Percentiles rank a stretch among this genome's conserved stretches.
Evolutionary conservation across 768 basidiomycete genomes (phyloP).

Genomic region (Auricularia sp.): DNA sequence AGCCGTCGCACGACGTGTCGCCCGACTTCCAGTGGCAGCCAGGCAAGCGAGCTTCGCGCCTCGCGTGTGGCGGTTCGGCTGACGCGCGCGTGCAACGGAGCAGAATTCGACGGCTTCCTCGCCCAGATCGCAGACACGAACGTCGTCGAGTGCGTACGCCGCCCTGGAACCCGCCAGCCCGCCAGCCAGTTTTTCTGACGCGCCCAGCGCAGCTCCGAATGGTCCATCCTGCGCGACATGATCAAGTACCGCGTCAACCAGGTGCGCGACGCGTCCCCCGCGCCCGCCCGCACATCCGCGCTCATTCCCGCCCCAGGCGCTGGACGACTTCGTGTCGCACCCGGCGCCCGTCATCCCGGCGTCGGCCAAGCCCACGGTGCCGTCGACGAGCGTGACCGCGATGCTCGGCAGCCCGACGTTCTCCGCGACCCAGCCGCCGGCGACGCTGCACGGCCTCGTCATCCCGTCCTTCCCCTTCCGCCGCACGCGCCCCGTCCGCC

Average conservation of each 20-base stretch:
- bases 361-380: constrained; percentile 17
- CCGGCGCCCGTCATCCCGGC: constrained; percentile 1
- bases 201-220: constrained; percentile 42
- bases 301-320: constrained; percentile 26
- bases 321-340: neutral
- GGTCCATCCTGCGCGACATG: constrained; percentile 57
- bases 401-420: constrained; percentile 6
- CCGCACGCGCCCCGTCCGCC: constrained; percentile 37
- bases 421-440: constrained; percentile 22
- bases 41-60: constrained; percentile 27
- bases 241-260: constrained; percentile 64
- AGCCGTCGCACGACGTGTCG: neutral
- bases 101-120: constrained; percentile 51
- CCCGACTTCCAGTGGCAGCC: constrained; percentile 38
- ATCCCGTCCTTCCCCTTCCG: constrained; percentile 66
- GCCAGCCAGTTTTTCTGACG: constrained; percentile 8
- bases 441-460: constrained; percentile 48
- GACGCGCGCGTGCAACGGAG: constrained; percentile 6
- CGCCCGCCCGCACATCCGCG: constrained; percentile 16
- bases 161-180: constrained; percentile 8
- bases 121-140: constrained; percentile 59
- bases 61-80: neutral
- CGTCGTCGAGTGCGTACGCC: constrained; percentile 42
- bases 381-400: constrained; percentile 2
- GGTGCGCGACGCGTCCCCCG: constrained; percentile 28